Evolutionary conservation across 1,284 basidiomycete genomes (phyloP).

Genomic region (Pseudozyma flocculosa): DNA sequence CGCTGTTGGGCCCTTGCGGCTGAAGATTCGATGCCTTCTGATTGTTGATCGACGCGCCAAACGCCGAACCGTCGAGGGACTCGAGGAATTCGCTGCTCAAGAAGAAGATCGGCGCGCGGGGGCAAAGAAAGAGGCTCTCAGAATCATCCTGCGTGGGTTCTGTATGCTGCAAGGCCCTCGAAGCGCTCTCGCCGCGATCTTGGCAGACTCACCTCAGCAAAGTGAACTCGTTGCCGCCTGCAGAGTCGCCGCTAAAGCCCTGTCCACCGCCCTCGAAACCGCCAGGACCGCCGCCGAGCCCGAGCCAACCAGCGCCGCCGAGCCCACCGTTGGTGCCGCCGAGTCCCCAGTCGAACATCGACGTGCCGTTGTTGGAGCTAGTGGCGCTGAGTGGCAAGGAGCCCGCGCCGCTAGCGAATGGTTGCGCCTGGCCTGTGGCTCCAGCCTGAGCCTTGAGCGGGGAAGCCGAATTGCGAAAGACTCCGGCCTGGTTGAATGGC

Average conservation of each 20-base stretch:
- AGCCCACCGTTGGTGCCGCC: slow-evolving; percentile 9
- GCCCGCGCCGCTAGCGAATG: too few relatives aligned
- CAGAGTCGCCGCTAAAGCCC: slow-evolving; percentile 45
- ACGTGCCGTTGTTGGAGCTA: slow-evolving; percentile 9
- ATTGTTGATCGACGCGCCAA: slow-evolving; percentile 5
- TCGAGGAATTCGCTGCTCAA: slow-evolving; percentile 47
- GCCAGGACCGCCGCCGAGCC: slow-evolving; percentile 43
- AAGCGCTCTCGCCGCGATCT: too few relatives aligned
- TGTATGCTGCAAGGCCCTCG: too few relatives aligned
- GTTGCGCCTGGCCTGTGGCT: not conserved
- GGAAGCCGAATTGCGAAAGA: slow-evolving; percentile 4
- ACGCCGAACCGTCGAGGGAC: slow-evolving; percentile 44
- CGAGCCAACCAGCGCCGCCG: slow-evolving; percentile 51
- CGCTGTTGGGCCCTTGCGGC: too few relatives aligned
- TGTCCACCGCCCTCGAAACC: slow-evolving; percentile 29
- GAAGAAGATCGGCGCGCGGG: too few relatives aligned
- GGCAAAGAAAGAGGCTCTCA: too few relatives aligned
- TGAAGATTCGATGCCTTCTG: not conserved
- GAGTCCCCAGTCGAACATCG: slow-evolving; percentile 14
- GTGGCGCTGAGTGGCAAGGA: not conserved
- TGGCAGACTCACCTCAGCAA: slow-evolving; percentile 18
- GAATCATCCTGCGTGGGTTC: too few relatives aligned
- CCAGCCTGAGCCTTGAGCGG: too few relatives aligned
- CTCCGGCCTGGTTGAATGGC: slow-evolving; percentile 9
- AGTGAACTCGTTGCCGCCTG: slow-evolving; percentile 51